phyloP scores from a whole-genome alignment of 2,329 filamentous ascomycete genomes.

The Penicillium griseofulvum region DNA sequence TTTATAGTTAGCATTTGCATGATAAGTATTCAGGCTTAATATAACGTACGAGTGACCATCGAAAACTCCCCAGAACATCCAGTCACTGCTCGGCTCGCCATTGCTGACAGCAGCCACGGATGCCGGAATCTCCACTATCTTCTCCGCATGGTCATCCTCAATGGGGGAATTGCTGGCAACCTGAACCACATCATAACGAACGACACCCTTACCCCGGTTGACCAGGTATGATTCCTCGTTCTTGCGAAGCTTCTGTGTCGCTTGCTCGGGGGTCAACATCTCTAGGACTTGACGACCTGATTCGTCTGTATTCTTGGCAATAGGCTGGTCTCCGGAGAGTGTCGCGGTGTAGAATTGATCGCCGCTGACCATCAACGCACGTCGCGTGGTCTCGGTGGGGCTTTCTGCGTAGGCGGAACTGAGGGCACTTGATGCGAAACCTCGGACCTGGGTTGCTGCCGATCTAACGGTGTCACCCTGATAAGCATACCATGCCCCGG shows the following conservation, averaged over 20 bases:
- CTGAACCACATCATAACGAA: constrained; percentile 92
- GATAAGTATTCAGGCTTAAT: background rate
- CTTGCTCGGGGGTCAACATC: constrained; percentile 95
- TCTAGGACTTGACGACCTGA: constrained; percentile 83
- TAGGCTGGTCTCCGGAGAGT: constrained; percentile 77
- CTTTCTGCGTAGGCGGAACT: constrained; percentile 35
- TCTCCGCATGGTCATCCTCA: constrained; percentile 96
- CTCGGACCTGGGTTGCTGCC: constrained; percentile 22
- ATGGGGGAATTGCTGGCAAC: constrained; percentile 96
- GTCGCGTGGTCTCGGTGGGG: constrained; percentile 55
- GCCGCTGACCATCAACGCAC: constrained; percentile 81
- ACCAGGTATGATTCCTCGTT: constrained; percentile 92
- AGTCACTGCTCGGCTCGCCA: constrained; percentile 67
- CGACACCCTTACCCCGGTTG: constrained; percentile 82
- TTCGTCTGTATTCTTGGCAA: constrained; percentile 84
- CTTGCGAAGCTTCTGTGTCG: constrained; percentile 80
- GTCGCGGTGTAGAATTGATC: constrained; percentile 87
- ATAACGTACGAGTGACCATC: constrained; percentile 82
- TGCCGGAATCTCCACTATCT: constrained; percentile 86
- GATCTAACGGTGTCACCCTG: constrained; percentile 37
- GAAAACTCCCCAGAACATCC: constrained; percentile 99
- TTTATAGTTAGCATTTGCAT: constrained; percentile 14
- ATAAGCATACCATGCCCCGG: constrained; percentile 51
- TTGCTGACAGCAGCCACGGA: constrained; percentile 55
- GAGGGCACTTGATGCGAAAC: constrained; percentile 24